These are phyloP conservation scores for Euphorbia lathyris DNA, from an alignment of 345 rosid genomes.

Conservation along the genomic window DNA sequence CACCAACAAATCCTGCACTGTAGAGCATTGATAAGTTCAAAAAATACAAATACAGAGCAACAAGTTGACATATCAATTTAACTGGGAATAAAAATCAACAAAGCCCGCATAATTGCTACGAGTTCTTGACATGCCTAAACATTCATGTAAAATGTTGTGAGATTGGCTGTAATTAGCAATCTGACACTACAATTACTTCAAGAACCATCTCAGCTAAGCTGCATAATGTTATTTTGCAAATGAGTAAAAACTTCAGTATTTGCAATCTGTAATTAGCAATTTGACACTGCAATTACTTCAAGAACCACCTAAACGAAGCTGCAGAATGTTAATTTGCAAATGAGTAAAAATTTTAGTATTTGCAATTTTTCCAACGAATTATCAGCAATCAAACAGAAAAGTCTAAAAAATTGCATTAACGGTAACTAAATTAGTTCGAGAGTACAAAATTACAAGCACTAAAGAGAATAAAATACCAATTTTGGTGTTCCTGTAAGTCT, in stretches of 20 bases:
- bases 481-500: constrained; percentile 49
- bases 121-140: neutral
- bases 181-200: neutral
- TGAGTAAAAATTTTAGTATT: neutral
- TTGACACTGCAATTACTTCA: neutral
- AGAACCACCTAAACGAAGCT: neutral
- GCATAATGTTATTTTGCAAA: neutral
- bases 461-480: constrained; percentile 50
- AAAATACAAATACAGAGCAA: constrained; percentile 1
- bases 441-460: neutral
- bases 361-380: neutral
- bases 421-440: neutral
- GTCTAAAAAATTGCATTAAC: neutral
- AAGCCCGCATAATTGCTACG: neutral
- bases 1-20: constrained; percentile 94
- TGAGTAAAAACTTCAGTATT: neutral
- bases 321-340: neutral
- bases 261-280: neutral
- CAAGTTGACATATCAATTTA: neutral
- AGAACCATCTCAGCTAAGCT: neutral
- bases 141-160: neutral
- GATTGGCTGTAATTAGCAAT: neutral
- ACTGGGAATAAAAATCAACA: neutral
- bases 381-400: neutral
- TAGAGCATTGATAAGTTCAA: constrained; percentile 32